phyloP scores from a whole-genome alignment of 2,329 filamentous ascomycete species.

The Verticillium isaacii region DNA sequence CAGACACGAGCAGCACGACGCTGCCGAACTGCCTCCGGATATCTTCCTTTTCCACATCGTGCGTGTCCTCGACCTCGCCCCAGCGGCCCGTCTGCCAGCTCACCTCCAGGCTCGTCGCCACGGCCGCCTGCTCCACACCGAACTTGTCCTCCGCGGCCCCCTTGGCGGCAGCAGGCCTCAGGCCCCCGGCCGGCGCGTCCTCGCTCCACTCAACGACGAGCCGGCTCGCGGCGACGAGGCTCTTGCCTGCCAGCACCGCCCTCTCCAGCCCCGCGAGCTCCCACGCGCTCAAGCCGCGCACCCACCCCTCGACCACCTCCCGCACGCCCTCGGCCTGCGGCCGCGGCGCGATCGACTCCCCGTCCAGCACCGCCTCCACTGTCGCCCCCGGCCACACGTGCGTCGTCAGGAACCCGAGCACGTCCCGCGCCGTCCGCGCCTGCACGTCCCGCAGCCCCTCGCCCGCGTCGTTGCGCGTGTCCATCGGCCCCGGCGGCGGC shows the following conservation, averaged over 20 bases:
- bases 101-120: slow-evolving; percentile 77
- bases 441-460: slow-evolving; percentile 70
- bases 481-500: slow-evolving; percentile 44
- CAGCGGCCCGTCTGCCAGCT: slow-evolving; percentile 85
- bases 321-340: slow-evolving; percentile 69
- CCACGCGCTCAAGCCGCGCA: slow-evolving; percentile 65
- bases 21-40: slow-evolving; percentile 82
- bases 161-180: slow-evolving; percentile 16
- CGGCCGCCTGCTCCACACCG: slow-evolving; percentile 77
- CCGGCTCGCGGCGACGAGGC: slow-evolving; percentile 70
- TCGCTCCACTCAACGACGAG: slow-evolving; percentile 86
- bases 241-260: slow-evolving; percentile 80
- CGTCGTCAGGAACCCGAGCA: slow-evolving; percentile 66
- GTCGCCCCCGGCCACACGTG: slow-evolving; percentile 80
- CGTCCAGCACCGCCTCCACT: slow-evolving; percentile 75
- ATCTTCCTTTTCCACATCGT: slow-evolving; percentile 94
- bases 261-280: slow-evolving; percentile 86
- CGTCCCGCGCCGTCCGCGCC: slow-evolving; percentile 60
- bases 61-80: slow-evolving; percentile 97
- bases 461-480: slow-evolving; percentile 39
- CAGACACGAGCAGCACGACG: slow-evolving; percentile 74
- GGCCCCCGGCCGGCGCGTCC: slow-evolving; percentile 51
- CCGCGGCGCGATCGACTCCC: slow-evolving; percentile 69
- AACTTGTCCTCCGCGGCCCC: slow-evolving; percentile 43
- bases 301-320: slow-evolving; percentile 74